Conservation (phyloP, 306 rosid species). For the Gleditsia sinensis region DNA sequence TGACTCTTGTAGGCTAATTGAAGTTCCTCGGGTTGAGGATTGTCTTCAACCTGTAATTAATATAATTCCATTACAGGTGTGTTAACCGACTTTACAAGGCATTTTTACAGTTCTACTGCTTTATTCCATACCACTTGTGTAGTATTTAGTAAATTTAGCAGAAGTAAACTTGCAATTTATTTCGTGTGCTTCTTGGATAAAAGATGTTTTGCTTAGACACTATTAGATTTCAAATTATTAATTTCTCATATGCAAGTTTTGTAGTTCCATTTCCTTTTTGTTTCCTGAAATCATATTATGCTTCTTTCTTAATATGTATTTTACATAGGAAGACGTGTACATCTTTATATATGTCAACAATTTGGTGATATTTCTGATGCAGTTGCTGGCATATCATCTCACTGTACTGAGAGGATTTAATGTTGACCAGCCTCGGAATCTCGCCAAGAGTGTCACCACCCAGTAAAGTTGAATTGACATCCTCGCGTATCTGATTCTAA, state of each 20-base stretch:
- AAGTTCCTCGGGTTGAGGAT: conserved; percentile 92
- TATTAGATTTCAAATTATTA: background rate
- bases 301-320: conserved; percentile 1
- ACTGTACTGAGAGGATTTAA: conserved; percentile 92
- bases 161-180: background rate
- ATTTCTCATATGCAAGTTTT: conserved; percentile 20
- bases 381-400: conserved; percentile 97
- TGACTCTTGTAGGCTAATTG: conserved; percentile 72
- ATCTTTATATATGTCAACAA: background rate
- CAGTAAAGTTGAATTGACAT: conserved; percentile 37
- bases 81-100: background rate
- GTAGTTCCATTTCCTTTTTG: conserved; percentile 11
- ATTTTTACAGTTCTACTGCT: conserved; percentile 18
- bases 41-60: conserved; percentile 98
- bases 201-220: background rate
- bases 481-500: conserved; percentile 2
- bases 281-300: conserved; percentile 14
- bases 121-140: conserved; percentile 5
- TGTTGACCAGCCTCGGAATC: conserved; percentile 98
- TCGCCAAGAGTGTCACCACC: conserved; percentile 97
- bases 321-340: conserved; percentile 11
- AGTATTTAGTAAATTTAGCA: background rate
- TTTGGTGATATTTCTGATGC: conserved; percentile 36
- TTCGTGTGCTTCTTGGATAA: background rate
- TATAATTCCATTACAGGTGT: conserved; percentile 88